phyloP scores from a whole-genome alignment of 225 moss, liverwort and hornwort species.

The Thuidium tamariscinum region DNA sequence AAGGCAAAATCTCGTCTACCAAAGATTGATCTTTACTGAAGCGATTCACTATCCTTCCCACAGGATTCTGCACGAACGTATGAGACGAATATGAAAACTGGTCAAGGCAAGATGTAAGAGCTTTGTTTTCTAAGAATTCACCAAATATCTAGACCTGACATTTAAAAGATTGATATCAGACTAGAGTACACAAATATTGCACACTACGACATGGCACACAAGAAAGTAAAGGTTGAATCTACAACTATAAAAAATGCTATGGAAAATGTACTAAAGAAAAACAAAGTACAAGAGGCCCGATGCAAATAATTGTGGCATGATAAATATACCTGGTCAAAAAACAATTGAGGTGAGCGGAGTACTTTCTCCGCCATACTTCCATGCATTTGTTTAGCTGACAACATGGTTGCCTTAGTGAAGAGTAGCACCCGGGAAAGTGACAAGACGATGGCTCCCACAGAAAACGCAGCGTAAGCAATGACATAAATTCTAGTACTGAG shows the following conservation, averaged over 20 bases:
- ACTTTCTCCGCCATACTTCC: conserved; percentile 53
- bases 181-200: neutral
- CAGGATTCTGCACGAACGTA: conserved; percentile 42
- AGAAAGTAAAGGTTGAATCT: neutral
- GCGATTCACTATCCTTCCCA: conserved; percentile 76
- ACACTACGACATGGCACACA: neutral
- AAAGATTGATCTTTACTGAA: conserved; percentile 86
- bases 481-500: conserved; percentile 41
- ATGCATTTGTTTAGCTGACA: conserved; percentile 63
- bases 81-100: neutral
- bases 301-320: neutral
- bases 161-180: neutral
- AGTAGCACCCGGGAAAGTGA: conserved; percentile 27
- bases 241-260: neutral
- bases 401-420: conserved; percentile 41
- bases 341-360: conserved; percentile 66
- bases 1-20: conserved; percentile 64
- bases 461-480: conserved; percentile 25
- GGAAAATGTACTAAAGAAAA: neutral
- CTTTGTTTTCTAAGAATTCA: neutral
- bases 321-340: conserved; percentile 61
- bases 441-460: conserved; percentile 24
- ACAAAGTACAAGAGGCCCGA: neutral
- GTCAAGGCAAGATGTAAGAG: neutral
- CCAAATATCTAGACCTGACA: neutral